A percentile compares a stretch with the other conserved stretches of the same genome.
Evolutionary conservation across 2,329 filamentous ascomycete genomes (phyloP).

Genomic region (Fusarium gaditjirri): DNA sequence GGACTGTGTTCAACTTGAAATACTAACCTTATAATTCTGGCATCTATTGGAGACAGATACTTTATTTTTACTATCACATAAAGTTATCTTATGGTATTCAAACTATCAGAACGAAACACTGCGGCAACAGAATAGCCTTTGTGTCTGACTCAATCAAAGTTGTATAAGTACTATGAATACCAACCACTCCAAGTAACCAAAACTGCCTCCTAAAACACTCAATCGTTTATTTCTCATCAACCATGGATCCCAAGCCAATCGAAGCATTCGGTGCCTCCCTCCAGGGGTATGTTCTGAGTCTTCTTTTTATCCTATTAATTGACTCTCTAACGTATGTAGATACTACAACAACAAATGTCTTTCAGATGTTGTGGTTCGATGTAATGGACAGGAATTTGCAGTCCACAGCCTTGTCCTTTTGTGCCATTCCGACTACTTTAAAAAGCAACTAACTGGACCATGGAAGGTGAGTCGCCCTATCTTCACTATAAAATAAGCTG

Average conservation of each 20-base stretch:
- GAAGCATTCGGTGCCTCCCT: background rate
- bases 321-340: background rate
- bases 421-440: background rate
- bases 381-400: background rate
- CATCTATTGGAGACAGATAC: fast-evolving
- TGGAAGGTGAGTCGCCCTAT: background rate
- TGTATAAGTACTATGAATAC: background rate
- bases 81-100: fast-evolving
- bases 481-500: fast-evolving
- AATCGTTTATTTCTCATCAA: too few relatives aligned
- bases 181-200: fast-evolving
- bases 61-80: fast-evolving
- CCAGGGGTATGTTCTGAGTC: background rate
- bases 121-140: fast-evolving
- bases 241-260: background rate
- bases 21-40: fast-evolving
- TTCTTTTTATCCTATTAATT: fast-evolving
- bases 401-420: background rate
- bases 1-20: fast-evolving
- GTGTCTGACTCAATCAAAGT: fast-evolving
- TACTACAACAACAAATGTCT: background rate
- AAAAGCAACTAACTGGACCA: background rate
- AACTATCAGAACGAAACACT: fast-evolving
- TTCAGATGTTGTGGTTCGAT: background rate
- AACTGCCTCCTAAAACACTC: fast-evolving